A percentile compares a stretch with the other conserved stretches of the same genome.
Conservation (phyloP, 768 basidiomycete genomes). For the Boletus sp. region DNA sequence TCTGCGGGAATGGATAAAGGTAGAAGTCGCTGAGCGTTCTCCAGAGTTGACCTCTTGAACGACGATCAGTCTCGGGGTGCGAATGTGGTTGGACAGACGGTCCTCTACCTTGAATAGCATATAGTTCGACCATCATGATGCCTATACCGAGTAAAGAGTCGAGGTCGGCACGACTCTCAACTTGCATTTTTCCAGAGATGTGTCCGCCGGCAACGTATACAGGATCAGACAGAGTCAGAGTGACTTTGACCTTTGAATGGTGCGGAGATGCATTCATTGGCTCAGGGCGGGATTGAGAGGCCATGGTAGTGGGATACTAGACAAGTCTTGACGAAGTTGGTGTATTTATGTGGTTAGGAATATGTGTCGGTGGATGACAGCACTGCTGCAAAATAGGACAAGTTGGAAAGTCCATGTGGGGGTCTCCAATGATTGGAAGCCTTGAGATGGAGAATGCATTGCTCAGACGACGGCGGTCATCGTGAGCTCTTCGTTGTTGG, state of each 20-base stretch:
- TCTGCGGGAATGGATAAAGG: slow-evolving; percentile 67
- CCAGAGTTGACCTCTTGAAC: slow-evolving; percentile 66
- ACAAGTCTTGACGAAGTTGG: not conserved
- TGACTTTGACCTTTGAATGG: slow-evolving; percentile 76
- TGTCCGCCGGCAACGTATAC: slow-evolving; percentile 64
- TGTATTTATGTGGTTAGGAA: slow-evolving; percentile 11
- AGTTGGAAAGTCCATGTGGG: slow-evolving; percentile 5
- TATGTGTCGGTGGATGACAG: too few relatives aligned
- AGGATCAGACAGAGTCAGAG: slow-evolving; percentile 55
- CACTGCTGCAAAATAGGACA: not conserved
- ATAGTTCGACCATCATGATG: slow-evolving; percentile 74
- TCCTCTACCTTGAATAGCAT: slow-evolving; percentile 62
- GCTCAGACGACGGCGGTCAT: slow-evolving; percentile 20
- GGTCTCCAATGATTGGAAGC: slow-evolving; percentile 17
- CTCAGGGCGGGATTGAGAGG: slow-evolving; percentile 40
- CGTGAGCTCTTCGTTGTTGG: slow-evolving; percentile 8
- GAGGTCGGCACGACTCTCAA: slow-evolving; percentile 73
- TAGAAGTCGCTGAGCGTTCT: slow-evolving; percentile 78
- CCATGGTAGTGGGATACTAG: slow-evolving; percentile 17
- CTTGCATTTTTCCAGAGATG: slow-evolving; percentile 73
- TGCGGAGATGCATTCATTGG: slow-evolving; percentile 83
- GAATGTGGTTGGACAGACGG: not conserved
- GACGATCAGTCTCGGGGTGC: slow-evolving; percentile 3
- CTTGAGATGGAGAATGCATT: not conserved
- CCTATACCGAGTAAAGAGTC: slow-evolving; percentile 66